Evolutionary conservation across 495 filamentous ascomycete genomes (phyloP).

Genomic region (Haplographium delicatum): DNA sequence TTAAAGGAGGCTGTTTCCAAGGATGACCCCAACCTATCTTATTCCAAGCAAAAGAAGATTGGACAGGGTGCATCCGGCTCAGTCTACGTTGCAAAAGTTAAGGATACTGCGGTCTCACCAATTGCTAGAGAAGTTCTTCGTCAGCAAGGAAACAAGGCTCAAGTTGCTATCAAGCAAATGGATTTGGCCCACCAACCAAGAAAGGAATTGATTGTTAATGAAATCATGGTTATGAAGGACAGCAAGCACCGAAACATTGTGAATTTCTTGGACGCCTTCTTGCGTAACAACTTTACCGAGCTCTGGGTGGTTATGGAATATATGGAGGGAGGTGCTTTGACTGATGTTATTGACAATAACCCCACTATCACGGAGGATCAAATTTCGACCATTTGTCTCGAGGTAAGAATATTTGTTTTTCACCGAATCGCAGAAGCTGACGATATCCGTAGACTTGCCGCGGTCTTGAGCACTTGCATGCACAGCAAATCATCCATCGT

Average conservation of each 20-base stretch:
- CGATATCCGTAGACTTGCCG: conserved; percentile 77
- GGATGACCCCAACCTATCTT: conserved; percentile 84
- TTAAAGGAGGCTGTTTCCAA: conserved; percentile 88
- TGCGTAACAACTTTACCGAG: conserved; percentile 86
- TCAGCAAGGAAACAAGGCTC: conserved; percentile 62
- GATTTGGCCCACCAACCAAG: conserved; percentile 93
- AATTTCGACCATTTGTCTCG: conserved; percentile 92
- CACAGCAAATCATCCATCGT: conserved; percentile 95
- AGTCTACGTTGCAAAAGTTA: conserved; percentile 94
- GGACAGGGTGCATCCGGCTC: conserved; percentile 96
- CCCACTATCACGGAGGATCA: conserved; percentile 92
- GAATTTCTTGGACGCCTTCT: conserved; percentile 95
- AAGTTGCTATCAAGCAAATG: conserved; percentile 99
- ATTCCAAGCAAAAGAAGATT: conserved; percentile 99
- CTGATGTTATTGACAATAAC: conserved; percentile 98
- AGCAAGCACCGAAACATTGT: conserved; percentile 97
- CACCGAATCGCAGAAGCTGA: background rate
- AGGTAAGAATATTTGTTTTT: conserved; percentile 53
- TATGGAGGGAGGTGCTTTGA: conserved; percentile 97
- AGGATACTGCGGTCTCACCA: conserved; percentile 61
- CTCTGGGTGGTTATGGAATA: conserved; percentile 99
- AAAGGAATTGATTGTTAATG: conserved; percentile 98
- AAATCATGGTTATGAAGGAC: conserved; percentile 99
- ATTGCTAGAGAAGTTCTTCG: conserved; percentile 63
- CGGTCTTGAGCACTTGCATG: conserved; percentile 88